Evolutionary conservation across 2,329 filamentous ascomycete genomes (phyloP), one percentile per base, ranked within the genome.

Genomic region (Aureobasidium sp.): DNA sequence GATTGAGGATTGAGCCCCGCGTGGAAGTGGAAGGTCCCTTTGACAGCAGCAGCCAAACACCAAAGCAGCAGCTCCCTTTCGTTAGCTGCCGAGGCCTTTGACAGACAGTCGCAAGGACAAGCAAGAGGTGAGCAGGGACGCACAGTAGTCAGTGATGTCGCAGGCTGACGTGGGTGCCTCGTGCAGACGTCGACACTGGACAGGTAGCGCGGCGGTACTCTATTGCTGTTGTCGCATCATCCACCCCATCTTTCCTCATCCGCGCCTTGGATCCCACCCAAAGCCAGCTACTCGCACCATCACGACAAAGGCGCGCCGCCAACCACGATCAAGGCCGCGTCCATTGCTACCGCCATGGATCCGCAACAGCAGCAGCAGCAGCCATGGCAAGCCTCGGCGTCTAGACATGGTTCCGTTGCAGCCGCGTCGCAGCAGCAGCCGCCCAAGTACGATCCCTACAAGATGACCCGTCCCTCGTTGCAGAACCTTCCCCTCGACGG

Each of bases 401-500:
- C 25, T 13, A 17, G 53, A 19, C 42, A 57, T 25, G 40, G 53
- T 25, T 46, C 53, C 19, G 46, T 57, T 37, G 53, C 51, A 43
- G 51, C 37, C 29, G 17, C 53, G n/a, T 57, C 53, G 55, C 55
- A 58, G 31, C 42, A 49, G 31, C 43, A 47, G 33, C 19, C 53
- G 38, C 42, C 53, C 53, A 57, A 35, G 27, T 57, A 57, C 53
- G 42, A 58, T 5, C 43, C 42, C 33, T 58, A 47, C 38, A 58
- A 45, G 17, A 29, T 23, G 54, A 6, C 40, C 10, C 54, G 54
- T 35, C 54, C 40, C 13, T 43, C 51, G 38, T 45, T 40, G 21
- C 55, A 47, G 25, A 29, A 10, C 43, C 29, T 11, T 19, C 40
- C 54, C 9, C n/a, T 11, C 23, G 27, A 40, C 19, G 58, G 49